A percentile compares a stretch with the other conserved stretches of the same genome.
phyloP scores from a whole-genome alignment of 73 alveolate species.

The Paraurostyla sp. region DNA sequence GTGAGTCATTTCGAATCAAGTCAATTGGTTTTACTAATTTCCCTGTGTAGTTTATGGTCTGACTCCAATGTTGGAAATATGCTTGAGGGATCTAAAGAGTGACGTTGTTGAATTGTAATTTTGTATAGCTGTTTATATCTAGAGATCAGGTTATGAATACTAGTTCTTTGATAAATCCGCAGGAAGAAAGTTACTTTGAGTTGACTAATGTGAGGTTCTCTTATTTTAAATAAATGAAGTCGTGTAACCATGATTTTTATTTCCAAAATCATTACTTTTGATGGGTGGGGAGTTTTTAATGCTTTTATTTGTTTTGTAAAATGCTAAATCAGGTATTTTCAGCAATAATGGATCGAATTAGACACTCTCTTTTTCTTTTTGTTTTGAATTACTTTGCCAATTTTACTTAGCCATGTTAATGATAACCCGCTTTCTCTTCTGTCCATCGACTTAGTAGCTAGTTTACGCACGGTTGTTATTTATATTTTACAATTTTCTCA shows the following conservation, averaged over 20 bases:
- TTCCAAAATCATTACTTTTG: too few relatives aligned
- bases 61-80: constrained; percentile 3
- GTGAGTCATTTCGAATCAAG: background rate
- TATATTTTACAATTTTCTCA: too few relatives aligned
- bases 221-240: too few relatives aligned
- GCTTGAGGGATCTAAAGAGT: constrained; percentile 1
- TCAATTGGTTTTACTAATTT: background rate
- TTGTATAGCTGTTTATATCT: background rate
- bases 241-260: too few relatives aligned
- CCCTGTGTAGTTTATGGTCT: constrained; percentile 16
- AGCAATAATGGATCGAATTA: constrained; percentile 44
- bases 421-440: too few relatives aligned
- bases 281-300: constrained; percentile 26
- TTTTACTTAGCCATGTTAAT: too few relatives aligned
- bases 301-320: background rate
- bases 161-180: too few relatives aligned
- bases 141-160: background rate
- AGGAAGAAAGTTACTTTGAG: too few relatives aligned
- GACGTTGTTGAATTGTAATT: background rate
- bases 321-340: constrained; percentile 53
- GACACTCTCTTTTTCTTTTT: background rate
- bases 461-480: too few relatives aligned
- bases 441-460: too few relatives aligned
- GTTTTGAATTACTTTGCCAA: too few relatives aligned
- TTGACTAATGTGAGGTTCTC: too few relatives aligned